A percentile compares a stretch with the other conserved stretches of the same genome.
These are phyloP conservation scores for Tetraselmis chui DNA, from an alignment of 139 green algal species.

Conservation along the genomic window DNA sequence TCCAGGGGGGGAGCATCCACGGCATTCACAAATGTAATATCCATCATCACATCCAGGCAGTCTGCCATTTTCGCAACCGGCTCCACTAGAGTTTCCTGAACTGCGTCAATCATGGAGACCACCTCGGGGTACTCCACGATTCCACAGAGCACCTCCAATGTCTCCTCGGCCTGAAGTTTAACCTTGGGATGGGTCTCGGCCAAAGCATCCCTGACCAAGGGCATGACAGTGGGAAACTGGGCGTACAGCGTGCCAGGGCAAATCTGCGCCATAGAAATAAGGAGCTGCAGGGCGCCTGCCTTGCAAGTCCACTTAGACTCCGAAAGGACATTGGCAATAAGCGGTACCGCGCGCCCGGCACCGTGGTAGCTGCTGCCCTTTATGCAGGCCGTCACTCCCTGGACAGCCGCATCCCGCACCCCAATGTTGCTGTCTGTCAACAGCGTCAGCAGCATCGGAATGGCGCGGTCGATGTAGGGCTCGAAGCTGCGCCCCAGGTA, in stretches of 20 bases:
- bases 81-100: neutral
- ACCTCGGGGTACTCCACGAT: slow-evolving; percentile 12
- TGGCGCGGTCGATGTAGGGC: slow-evolving; percentile 9
- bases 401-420: slow-evolving; percentile 2
- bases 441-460: slow-evolving; percentile 6
- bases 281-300: slow-evolving; percentile 1
- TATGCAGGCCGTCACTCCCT: slow-evolving; percentile 3
- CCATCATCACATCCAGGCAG: slow-evolving; percentile 7
- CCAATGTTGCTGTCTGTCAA: slow-evolving; percentile 1
- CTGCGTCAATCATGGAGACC: neutral
- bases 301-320: slow-evolving; percentile 10
- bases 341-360: neutral
- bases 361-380: neutral
- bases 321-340: neutral
- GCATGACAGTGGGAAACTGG: slow-evolving; percentile 11
- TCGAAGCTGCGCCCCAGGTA: slow-evolving; percentile 8
- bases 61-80: neutral
- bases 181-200: slow-evolving; percentile 11
- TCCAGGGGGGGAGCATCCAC: slow-evolving; percentile 8
- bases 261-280: slow-evolving; percentile 6
- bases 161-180: slow-evolving; percentile 3
- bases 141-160: slow-evolving; percentile 3
- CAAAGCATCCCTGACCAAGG: neutral
- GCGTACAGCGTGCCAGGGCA: neutral
- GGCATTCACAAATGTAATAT: slow-evolving; percentile 12